Conservation (phyloP, 305 asterid genomes). For the Solanum hybrid region DNA sequence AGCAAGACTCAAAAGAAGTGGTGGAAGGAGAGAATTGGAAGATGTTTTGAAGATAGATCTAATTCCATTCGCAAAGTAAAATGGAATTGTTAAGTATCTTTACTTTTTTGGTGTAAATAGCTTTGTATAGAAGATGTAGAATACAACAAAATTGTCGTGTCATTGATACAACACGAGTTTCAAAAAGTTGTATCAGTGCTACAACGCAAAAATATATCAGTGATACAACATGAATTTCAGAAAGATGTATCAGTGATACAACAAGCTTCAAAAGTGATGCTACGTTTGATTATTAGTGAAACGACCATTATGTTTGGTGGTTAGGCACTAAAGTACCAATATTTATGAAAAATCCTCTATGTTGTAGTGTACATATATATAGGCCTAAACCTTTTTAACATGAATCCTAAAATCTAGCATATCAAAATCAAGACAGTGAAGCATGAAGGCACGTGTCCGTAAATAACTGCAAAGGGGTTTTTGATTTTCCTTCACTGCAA, state of each 20-base stretch:
- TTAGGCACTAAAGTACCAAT: not conserved
- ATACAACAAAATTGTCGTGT: not conserved
- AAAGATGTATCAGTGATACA: not conserved
- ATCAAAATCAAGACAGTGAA: not conserved
- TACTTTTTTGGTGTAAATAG: not conserved
- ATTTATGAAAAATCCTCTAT: not conserved
- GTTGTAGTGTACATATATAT: not conserved
- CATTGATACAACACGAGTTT: not conserved
- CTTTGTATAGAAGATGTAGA: not conserved
- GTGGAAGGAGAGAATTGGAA: not conserved
- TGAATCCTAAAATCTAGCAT: not conserved
- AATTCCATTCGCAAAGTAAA: not conserved
- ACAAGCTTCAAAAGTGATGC: not conserved
- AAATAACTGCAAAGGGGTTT: not conserved
- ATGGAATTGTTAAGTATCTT: not conserved
- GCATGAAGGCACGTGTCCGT: not conserved
- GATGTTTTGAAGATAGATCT: not conserved
- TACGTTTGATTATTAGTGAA: not conserved
- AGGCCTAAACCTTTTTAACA: not conserved
- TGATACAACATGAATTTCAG: not conserved
- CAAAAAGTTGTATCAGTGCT: not conserved
- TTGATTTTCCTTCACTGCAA: not conserved
- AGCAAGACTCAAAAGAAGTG: too few species aligned
- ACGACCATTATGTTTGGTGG: not conserved
- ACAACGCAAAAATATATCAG: not conserved